Percentiles rank a stretch among this genome's conserved stretches.
These are phyloP conservation scores for Clitoria ternatea DNA, from an alignment of 306 rosid genomes.

Conservation along the genomic window DNA sequence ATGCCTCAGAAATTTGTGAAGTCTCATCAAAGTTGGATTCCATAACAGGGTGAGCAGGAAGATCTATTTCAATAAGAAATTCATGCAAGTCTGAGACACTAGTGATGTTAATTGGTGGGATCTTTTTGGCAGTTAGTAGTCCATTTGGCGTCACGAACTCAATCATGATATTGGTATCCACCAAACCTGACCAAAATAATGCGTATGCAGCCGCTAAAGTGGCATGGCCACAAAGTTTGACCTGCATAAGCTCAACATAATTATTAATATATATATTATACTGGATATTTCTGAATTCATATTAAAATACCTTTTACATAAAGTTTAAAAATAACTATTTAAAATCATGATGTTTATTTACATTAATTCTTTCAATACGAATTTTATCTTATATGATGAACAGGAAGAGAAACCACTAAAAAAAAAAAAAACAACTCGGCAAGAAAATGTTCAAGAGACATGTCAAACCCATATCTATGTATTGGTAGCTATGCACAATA, in stretches of 20 bases:
- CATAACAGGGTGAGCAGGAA: slow-evolving; percentile 25
- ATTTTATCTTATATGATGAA: no score
- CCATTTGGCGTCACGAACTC: slow-evolving; percentile 56
- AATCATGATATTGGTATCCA: slow-evolving; percentile 30
- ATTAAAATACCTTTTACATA: neutral
- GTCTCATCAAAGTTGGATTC: slow-evolving; percentile 31
- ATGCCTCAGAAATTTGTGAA: slow-evolving; percentile 33
- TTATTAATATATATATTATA: no score
- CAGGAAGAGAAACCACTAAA: no score
- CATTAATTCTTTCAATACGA: no score
- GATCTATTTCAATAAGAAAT: slow-evolving; percentile 47
- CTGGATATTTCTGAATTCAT: neutral
- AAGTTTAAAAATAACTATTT: no score
- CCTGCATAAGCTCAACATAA: slow-evolving; percentile 24
- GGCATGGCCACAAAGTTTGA: slow-evolving; percentile 61
- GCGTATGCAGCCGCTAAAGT: slow-evolving; percentile 49
- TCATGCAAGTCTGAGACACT: no score
- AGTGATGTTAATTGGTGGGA: slow-evolving; percentile 11
- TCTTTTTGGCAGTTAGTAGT: slow-evolving; percentile 35
- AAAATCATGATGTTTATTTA: no score
- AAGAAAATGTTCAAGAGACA: no score
- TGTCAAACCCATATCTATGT: no score
- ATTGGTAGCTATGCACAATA: no score
- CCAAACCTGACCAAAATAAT: slow-evolving; percentile 38
- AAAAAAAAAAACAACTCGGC: no score